Evolutionary conservation across 169 alveolate genomes (phyloP).

Genomic region (Eimeria maxima): DNA sequence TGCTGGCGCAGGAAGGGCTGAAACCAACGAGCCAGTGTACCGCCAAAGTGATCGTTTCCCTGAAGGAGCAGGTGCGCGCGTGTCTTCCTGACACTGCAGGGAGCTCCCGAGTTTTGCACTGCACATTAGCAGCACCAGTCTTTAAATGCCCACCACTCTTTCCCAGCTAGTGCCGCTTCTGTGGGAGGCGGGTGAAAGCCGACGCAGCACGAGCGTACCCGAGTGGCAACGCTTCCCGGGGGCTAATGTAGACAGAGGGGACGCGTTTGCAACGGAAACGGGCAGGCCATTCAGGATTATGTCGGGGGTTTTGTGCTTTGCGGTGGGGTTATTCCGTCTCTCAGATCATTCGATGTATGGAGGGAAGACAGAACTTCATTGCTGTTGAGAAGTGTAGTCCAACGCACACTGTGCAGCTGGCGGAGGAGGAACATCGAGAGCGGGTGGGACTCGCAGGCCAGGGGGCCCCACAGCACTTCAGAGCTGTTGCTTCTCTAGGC

Average conservation of each 20-base stretch:
- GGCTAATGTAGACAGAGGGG: neutral
- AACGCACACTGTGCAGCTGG: conserved; percentile 45
- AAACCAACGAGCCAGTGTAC: conserved; percentile 18
- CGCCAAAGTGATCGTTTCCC: conserved; percentile 1
- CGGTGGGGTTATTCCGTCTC: neutral
- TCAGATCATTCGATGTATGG: conserved; percentile 48
- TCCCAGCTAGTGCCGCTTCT: too few species aligned
- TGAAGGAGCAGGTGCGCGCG: conserved; percentile 1
- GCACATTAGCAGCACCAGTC: neutral
- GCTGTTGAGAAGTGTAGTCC: conserved; percentile 60
- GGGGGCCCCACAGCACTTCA: conserved; percentile 9
- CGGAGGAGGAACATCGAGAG: conserved; percentile 29
- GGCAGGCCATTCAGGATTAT: neutral
- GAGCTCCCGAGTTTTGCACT: neutral
- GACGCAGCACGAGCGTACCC: too few species aligned
- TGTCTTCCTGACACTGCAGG: neutral
- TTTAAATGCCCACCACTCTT: too few species aligned
- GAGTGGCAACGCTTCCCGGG: too few species aligned
- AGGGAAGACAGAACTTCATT: conserved; percentile 52
- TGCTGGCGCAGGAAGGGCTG: conserved; percentile 42
- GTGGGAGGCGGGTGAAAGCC: too few species aligned
- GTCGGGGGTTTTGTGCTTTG: neutral
- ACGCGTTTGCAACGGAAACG: neutral
- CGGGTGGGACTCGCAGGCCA: neutral
- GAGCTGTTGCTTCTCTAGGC: conserved; percentile 54